Percentiles rank a stretch among this genome's conserved stretches.
phyloP scores from a whole-genome alignment of 352 stramenopile species.

The Peronospora destructor region DNA sequence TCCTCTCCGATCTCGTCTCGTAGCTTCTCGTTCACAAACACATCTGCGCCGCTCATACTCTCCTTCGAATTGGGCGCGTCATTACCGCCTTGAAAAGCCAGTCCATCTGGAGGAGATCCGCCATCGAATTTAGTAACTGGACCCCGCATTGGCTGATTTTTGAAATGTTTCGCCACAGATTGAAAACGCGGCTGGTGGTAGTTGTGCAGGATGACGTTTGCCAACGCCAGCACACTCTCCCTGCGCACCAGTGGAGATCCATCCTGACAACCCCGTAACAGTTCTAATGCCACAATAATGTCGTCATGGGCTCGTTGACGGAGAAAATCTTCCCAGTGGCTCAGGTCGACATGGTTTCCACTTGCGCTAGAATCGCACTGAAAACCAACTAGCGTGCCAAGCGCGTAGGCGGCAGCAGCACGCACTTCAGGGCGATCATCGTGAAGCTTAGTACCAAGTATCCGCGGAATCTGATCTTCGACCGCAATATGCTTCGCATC shows the following conservation, averaged over 20 bases:
- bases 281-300: conserved; percentile 59
- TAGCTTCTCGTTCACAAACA: conserved; percentile 42
- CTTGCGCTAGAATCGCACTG: conserved; percentile 55
- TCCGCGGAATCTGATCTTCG: conserved; percentile 77
- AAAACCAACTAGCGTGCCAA: conserved; percentile 88
- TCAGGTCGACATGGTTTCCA: conserved; percentile 38
- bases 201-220: conserved; percentile 81
- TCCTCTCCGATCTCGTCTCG: conserved; percentile 40
- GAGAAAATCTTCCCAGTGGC: conserved; percentile 55
- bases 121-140: conserved; percentile 1
- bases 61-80: conserved; percentile 8
- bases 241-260: conserved; percentile 76
- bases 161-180: conserved; percentile 72
- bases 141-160: conserved; percentile 35
- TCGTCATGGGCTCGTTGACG: conserved; percentile 53
- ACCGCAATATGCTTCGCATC: conserved; percentile 83
- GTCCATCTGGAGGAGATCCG: conserved; percentile 4
- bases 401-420: conserved; percentile 88
- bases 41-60: conserved; percentile 14
- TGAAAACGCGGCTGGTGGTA: conserved; percentile 84
- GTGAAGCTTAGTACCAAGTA: conserved; percentile 72
- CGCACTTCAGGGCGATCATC: conserved; percentile 89
- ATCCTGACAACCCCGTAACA: conserved; percentile 65
- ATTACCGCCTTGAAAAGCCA: conserved; percentile 13
- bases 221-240: conserved; percentile 79